Percentiles rank a stretch among this genome's conserved stretches.
phyloP scores from a whole-genome alignment of 768 basidiomycete species.

The Russula virescens region DNA sequence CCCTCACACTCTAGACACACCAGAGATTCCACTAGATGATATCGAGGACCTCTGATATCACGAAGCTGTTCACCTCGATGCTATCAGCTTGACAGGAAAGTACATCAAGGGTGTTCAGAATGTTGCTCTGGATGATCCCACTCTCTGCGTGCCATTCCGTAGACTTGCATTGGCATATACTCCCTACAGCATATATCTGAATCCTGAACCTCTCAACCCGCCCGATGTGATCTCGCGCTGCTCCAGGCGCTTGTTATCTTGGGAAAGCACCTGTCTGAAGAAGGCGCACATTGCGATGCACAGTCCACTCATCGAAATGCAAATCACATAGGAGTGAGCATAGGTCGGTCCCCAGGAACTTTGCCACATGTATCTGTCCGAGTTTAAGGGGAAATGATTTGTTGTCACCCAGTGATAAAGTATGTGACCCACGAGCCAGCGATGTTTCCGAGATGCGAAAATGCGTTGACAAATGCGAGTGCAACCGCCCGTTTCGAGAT shows the following conservation, averaged over 20 bases:
- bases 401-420: neutral
- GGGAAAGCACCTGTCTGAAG: constrained; percentile 32
- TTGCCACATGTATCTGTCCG: constrained; percentile 59
- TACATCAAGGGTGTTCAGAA: too few relatives aligned
- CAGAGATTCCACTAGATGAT: too few relatives aligned
- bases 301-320: constrained; percentile 49
- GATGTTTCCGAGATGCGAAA: constrained; percentile 80
- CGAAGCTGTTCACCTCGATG: too few relatives aligned
- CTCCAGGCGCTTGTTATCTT: constrained; percentile 30
- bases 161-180: neutral
- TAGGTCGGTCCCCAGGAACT: constrained; percentile 66
- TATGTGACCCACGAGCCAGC: constrained; percentile 60
- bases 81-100: too few relatives aligned
- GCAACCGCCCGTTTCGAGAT: constrained; percentile 87
- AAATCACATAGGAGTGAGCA: constrained; percentile 63
- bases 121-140: too few relatives aligned
- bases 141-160: too few relatives aligned
- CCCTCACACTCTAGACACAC: too few relatives aligned
- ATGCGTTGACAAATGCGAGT: constrained; percentile 74
- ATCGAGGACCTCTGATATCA: too few relatives aligned
- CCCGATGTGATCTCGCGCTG: constrained; percentile 41
- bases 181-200: constrained; percentile 46
- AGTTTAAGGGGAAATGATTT: neutral
- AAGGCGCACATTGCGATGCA: constrained; percentile 35
- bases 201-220: constrained; percentile 25